Evolutionary conservation across 768 basidiomycete genomes (phyloP), one percentile per base, ranked within the genome.

Genomic region (Xerocomellus intermedius): DNA sequence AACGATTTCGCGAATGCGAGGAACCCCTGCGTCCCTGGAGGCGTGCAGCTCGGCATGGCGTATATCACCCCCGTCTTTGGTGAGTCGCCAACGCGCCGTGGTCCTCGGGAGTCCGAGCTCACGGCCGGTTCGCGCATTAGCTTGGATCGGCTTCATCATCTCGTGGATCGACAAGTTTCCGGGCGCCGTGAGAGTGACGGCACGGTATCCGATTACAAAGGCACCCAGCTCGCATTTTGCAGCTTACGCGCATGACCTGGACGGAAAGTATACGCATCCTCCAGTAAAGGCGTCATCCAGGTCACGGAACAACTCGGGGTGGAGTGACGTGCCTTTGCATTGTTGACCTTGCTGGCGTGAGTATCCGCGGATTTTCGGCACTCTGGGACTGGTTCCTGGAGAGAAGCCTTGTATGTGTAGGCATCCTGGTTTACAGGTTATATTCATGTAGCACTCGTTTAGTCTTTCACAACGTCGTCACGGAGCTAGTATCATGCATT

Each of bases 101-200:
- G 8, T 26, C 8, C 16, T 35, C 14, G 24, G 5, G 9, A 17
- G 21, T 26, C 24, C 43, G 9, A n/a, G n/a, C 48, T 62, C 24
- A 57, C 33, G 14, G 19, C 16, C 24, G 9, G 13, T n/a, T 35
- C 54, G 36, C 13, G 22, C 5, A 2, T n/a, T 37, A 70, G 71
- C 62, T 2, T 47, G 58, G 36, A 19, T 59, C 17, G 69, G 69
- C 8, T 50, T 62, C 26, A 21, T 62, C 28, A n/a, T 64, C 41
- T 58, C 69, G 42, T 68, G 64, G 65, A 44, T 66, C 5, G 69
- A 71, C 64, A 72, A 55, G 56, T 50, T 57, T 33, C 69, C 69
- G 0, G 66, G 69, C 2, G 66, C 47, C 8, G 57, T 64, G 8
- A 55, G 52, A 35, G 69, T 70, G 56, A 60, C 35, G 7, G 57